A percentile compares a stretch with the other conserved stretches of the same genome.
phyloP scores from a whole-genome alignment of 805 yeast genomes.

The Brettanomyces custersianus region DNA sequence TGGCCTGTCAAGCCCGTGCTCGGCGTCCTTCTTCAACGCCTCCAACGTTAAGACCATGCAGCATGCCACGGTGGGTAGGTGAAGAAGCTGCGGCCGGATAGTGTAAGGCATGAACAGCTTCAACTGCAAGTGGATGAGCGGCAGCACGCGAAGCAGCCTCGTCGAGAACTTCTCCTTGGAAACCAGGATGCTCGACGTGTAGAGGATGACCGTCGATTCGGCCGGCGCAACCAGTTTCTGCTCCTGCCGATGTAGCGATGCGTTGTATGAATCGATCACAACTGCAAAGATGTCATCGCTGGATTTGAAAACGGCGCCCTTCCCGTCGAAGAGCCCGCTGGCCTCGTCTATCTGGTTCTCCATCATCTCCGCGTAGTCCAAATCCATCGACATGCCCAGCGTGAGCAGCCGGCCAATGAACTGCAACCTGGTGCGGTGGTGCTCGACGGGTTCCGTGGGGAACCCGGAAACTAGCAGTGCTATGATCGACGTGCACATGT shows the following conservation, averaged over 20 bases:
- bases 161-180: constrained; percentile 4
- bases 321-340: constrained; percentile 28
- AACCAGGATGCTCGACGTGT: constrained; percentile 9
- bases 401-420: constrained; percentile 20
- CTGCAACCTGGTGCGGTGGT: constrained; percentile 9
- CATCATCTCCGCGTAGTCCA: constrained; percentile 41
- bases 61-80: constrained; percentile 11
- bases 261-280: constrained; percentile 35
- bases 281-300: constrained; percentile 32
- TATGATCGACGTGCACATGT: constrained; percentile 4
- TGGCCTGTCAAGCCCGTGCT: constrained; percentile 1
- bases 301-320: constrained; percentile 17
- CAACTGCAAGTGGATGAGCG: constrained; percentile 33
- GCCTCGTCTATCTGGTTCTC: constrained; percentile 28
- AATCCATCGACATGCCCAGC: constrained; percentile 58
- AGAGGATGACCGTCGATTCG: constrained; percentile 17
- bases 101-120: constrained; percentile 32
- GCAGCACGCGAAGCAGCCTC: constrained; percentile 10
- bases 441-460: constrained; percentile 9
- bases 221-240: neutral
- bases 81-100: constrained; percentile 14
- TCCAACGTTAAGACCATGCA: constrained; percentile 14
- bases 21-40: constrained; percentile 3
- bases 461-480: constrained; percentile 7
- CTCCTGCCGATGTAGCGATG: constrained; percentile 1